Evolutionary conservation across 768 basidiomycete genomes (phyloP), one percentile per base, ranked within the genome.

Genomic region (Suillus sp.): DNA sequence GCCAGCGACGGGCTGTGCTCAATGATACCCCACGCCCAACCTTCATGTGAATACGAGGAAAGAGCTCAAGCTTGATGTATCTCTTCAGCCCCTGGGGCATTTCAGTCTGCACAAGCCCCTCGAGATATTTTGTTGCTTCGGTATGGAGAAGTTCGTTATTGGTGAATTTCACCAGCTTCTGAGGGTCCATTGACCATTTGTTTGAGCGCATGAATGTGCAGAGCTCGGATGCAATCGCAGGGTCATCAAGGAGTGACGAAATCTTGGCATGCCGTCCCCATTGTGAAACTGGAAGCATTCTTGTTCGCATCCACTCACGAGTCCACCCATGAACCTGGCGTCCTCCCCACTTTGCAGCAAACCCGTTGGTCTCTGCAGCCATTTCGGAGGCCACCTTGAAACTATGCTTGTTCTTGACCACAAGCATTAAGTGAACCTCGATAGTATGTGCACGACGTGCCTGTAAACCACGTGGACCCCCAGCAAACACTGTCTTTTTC

Each of bases 101-200:
- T 59, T 79, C 77, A 14, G 68, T 55, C 22, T 76, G 47, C 3
- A 72, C 67, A 62, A 76, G 60, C 1, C 72, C 30, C 2, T 64
- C 61, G 14, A 77, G 59, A 57, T 78, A 79, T 59, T 75, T 70
- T 1, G 74, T 56, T 2, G 73, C 71, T 7, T 63, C 71, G 5
- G 59, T 67, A 1, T 75, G 75, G 9, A 77, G 53, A 45, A 75
- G 42, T 59, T 71, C 67, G 4, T 64, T 61, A 32, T 72, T 43
- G 1, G 22, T 70, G 67, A 74, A 76, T 30, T 70, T 65, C 0
- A 51, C 67, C 27, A 79, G 60, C 64, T 77, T 79, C 32, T 42
- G 63, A 4, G 78, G 78, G 65, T 77, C 57, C 64, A 77, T 74
- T 34, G 73, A 63, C 78, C 78, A 78, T 66, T 78, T 78, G 54